Base-by-base conservation (phyloP, 106 monocot genomes). In the Acanthochlamys bracteata region DNA sequence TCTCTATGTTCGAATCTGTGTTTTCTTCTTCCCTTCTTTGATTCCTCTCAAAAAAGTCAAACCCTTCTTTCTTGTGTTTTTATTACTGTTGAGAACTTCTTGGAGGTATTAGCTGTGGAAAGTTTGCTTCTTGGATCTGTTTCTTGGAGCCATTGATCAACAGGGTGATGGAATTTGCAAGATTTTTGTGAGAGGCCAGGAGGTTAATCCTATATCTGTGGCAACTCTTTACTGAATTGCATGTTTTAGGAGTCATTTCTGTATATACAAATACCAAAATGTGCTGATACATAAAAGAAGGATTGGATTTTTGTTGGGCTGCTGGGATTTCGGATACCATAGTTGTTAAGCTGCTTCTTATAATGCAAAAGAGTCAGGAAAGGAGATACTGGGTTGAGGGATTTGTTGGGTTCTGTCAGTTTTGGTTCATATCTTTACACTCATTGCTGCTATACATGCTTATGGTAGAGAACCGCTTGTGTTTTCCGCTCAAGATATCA, bases 331-430 rank as follows among this genome's bases (percentile, higher is more conserved):
- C 72, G 61, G 71, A 58, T 78, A 67, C 11, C 61, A 7, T 69
- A 69, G 65, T 60, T 79, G 62, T 55, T 57, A 60, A 58, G 66
- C 79, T 55, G 25, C 63, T 60, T 20, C 76, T 70, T 78, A 93
- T 73, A 89, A 93, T 93, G 89, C 93, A 69, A 83, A 69, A 51
- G 40, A 73, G 39, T 14, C 68, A 56, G 55, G 67, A 68, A 64
- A 74, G 78, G 70, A 57, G 43, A 69, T 61, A 70, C 25, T 71
- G 72, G 84, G 79, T 80, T 79, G 74, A 82, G 88, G 84, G 77
- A 27, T 74, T 73, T 54, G 61, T 73, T 46, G 78, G 88, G 73
- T 82, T 79, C 24, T 72, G 21, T 24, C 65, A 51, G 46, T 63
- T 21, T 42, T 25, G 20, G 19, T 72, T 41, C 25, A 67, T 60